These are phyloP conservation scores for Neofusicoccum laricinum DNA, from an alignment of 2,329 filamentous ascomycete species.

Conservation along the genomic window DNA sequence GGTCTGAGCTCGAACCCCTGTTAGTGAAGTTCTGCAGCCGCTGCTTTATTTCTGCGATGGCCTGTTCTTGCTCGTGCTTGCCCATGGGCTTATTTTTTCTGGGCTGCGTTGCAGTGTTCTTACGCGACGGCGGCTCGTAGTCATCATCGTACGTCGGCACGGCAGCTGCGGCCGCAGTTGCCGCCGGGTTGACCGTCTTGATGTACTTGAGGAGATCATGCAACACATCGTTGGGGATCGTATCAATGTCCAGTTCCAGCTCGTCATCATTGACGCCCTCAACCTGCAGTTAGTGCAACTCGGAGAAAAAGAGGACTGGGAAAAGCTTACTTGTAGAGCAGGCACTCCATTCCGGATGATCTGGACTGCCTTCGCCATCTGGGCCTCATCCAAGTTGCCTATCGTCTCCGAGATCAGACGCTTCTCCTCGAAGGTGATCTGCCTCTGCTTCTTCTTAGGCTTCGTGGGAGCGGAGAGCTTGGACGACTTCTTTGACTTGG, in stretches of 20 bases:
- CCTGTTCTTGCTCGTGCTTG: constrained; percentile 67
- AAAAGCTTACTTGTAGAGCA: constrained; percentile 58
- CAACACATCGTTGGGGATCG: constrained; percentile 54
- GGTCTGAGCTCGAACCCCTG: constrained; percentile 42
- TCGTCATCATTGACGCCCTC: constrained; percentile 54
- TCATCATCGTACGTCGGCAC: constrained; percentile 46
- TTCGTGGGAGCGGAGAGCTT: constrained; percentile 32
- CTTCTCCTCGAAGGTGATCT: constrained; percentile 78
- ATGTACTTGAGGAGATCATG: constrained; percentile 57
- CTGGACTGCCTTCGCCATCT: constrained; percentile 76
- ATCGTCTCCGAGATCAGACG: constrained; percentile 86
- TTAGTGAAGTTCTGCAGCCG: constrained; percentile 46
- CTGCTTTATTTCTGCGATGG: constrained; percentile 62
- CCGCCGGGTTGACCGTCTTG: constrained; percentile 30
- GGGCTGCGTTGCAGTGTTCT: constrained; percentile 50
- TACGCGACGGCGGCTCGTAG: constrained; percentile 44
- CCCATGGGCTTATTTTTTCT: constrained; percentile 79
- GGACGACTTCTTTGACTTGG: constrained; percentile 26
- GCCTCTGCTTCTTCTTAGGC: constrained; percentile 57
- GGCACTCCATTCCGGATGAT: constrained; percentile 85
- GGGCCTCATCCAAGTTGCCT: constrained; percentile 72
- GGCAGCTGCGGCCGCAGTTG: constrained; percentile 25
- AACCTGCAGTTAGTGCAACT: neutral
- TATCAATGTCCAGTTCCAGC: constrained; percentile 64
- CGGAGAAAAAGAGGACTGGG: neutral